Evolutionary conservation across 1,284 basidiomycete genomes (phyloP), one percentile per base, ranked within the genome.

Genomic region (Neonothopanus nambi): DNA sequence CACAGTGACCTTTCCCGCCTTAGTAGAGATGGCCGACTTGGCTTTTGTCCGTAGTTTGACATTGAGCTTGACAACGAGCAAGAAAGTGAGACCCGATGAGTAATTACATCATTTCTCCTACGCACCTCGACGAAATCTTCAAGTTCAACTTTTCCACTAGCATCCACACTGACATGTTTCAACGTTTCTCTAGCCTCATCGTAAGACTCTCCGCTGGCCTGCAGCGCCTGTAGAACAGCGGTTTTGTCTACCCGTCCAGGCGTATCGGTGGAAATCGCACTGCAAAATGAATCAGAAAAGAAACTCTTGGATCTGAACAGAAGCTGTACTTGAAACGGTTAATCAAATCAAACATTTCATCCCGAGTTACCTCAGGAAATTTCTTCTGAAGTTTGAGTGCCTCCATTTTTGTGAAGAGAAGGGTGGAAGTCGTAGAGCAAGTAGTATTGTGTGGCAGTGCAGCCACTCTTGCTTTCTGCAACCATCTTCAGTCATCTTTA

Each of bases 101-200:
- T 8, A 55, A 58, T 61, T 58, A 57, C 37, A 54, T 54, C 55
- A 59, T 63, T 48, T 42, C 39, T 33, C 49, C 48, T 20, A 58
- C 84, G 56, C 64, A 93, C 91, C 79, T 96, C 94, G 45, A 99
- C 95, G 87, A 95, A 99, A 70, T 99, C 96, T 62, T 99, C 97
- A 55, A 99, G 77, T 73, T 98, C 97, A 55, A 99, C 88, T 67
- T 95, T 93, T 35, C 97, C 97, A 63, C 90, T 93, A 6, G 96
- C 89, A 67, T 99, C 96, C 40, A 98, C 84, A 60, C 89, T 90
- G 67, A 98, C 95, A 61, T 89, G 83, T 76, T 99, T 99, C 68
- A 99, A 78, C 0, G 95, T 98, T 71, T 92, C 89, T 61, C 91
- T 78, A 5, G 89, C 94, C 52, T 85, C 80, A 76, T 98, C 95